phyloP scores from a whole-genome alignment of 257 asterid genomes.

The Nicotiana benthamiana region DNA sequence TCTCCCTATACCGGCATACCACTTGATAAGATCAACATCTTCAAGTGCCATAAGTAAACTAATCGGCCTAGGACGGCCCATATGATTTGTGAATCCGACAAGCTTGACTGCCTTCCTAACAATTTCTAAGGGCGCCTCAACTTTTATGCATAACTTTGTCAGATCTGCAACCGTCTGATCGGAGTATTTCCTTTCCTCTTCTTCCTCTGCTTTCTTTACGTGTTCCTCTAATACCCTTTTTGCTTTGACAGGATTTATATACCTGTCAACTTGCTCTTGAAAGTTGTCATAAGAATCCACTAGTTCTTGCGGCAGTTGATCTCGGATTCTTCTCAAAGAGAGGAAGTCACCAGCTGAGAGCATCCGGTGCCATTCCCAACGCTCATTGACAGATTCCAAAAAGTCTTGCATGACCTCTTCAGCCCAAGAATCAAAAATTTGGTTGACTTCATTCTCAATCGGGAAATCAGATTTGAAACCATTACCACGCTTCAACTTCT shows the following conservation, averaged over 20 bases:
- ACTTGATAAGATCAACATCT: slow-evolving; percentile 70
- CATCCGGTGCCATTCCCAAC: slow-evolving; percentile 70
- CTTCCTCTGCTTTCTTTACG: slow-evolving; percentile 45
- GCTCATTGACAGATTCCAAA: slow-evolving; percentile 57
- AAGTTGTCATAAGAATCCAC: slow-evolving; percentile 67
- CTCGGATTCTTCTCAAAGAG: slow-evolving; percentile 61
- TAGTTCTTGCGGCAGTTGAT: slow-evolving; percentile 69
- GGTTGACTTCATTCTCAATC: slow-evolving; percentile 56
- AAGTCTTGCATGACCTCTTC: slow-evolving; percentile 61
- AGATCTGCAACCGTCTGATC: slow-evolving; percentile 58
- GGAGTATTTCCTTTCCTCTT: slow-evolving; percentile 60
- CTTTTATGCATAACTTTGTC: slow-evolving; percentile 57
- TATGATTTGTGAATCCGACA: slow-evolving; percentile 71
- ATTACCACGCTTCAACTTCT: slow-evolving; percentile 51
- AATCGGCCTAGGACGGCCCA: slow-evolving; percentile 95
- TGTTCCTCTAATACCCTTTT: slow-evolving; percentile 53
- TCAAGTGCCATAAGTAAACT: slow-evolving; percentile 68
- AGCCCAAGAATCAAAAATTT: slow-evolving; percentile 63
- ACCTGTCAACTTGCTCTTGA: slow-evolving; percentile 58
- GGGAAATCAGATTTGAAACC: slow-evolving; percentile 45
- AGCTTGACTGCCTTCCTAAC: slow-evolving; percentile 49
- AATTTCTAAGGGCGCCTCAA: slow-evolving; percentile 71
- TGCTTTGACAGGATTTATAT: slow-evolving; percentile 63
- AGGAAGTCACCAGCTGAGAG: slow-evolving; percentile 77
- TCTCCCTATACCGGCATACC: slow-evolving; percentile 91